These are phyloP conservation scores for Evansstolkia leycettana DNA, from an alignment of 495 filamentous ascomycete genomes.

Conservation along the genomic window DNA sequence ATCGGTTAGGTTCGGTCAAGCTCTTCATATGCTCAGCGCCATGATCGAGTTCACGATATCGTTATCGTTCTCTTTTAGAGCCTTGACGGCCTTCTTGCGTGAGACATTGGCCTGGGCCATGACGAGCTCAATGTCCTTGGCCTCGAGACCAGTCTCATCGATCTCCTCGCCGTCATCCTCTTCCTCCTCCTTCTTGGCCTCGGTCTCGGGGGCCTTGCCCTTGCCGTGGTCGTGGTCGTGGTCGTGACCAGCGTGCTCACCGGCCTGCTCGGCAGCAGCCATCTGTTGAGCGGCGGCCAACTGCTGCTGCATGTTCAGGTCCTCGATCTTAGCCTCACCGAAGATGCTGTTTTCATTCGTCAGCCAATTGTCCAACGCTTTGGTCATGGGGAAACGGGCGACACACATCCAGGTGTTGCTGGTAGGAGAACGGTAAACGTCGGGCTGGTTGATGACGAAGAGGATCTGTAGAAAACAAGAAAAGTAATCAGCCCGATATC, in stretches of 20 bases:
- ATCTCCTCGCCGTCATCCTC: constrained; percentile 95
- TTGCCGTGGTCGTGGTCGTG: constrained; percentile 63
- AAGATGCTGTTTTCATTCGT: constrained; percentile 62
- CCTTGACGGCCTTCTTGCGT: constrained; percentile 96
- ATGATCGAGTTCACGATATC: constrained; percentile 99
- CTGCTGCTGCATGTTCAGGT: constrained; percentile 95
- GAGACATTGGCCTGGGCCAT: constrained; percentile 96
- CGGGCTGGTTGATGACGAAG: constrained; percentile 98
- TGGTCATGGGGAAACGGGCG: not conserved
- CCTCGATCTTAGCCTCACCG: constrained; percentile 99
- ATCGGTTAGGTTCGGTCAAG: not conserved
- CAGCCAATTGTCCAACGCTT: constrained; percentile 3
- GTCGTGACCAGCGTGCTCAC: constrained; percentile 55
- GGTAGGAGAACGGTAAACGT: constrained; percentile 96
- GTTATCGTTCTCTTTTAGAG: constrained; percentile 96
- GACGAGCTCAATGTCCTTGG: constrained; percentile 98
- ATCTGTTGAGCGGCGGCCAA: constrained; percentile 87
- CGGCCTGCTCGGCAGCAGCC: constrained; percentile 55
- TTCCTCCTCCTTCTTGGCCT: constrained; percentile 74
- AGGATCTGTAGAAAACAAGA: constrained; percentile 56
- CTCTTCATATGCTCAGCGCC: constrained; percentile 83
- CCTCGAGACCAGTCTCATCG: constrained; percentile 84
- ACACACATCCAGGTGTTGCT: constrained; percentile 99
- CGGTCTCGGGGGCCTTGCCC: constrained; percentile 61
- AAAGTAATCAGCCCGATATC: constrained; percentile 2